Evolutionary conservation across 2,329 filamentous ascomycete species (phyloP).

Genomic region (Diaporthe aspalathi): DNA sequence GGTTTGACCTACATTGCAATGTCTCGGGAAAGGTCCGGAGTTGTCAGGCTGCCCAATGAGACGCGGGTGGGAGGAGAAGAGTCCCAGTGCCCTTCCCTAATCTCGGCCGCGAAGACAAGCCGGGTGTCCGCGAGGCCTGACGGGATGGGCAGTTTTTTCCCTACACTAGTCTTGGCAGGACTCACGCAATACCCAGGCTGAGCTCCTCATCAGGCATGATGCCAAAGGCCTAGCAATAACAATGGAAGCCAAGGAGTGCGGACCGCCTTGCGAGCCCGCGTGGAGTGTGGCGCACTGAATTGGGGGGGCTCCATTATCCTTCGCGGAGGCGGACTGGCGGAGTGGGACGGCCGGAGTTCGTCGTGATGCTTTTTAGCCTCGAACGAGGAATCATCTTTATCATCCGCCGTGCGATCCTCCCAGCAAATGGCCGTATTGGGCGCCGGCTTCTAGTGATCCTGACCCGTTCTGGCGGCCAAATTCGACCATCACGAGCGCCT

Average conservation of each 20-base stretch:
- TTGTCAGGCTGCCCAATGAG: slow-evolving; percentile 1
- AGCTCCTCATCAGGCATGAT: not conserved
- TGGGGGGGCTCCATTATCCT: not conserved
- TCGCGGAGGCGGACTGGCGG: not conserved
- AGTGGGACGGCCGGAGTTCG: not conserved
- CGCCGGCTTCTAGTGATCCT: slow-evolving; percentile 16
- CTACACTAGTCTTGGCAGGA: not conserved
- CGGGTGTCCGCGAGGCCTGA: slow-evolving; percentile 2
- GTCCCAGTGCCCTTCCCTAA: slow-evolving; percentile 13
- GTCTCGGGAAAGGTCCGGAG: slow-evolving; percentile 17
- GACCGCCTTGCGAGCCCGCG: not conserved
- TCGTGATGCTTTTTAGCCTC: slow-evolving; percentile 2
- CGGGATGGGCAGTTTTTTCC: not conserved
- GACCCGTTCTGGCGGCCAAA: not conserved
- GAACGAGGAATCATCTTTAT: slow-evolving; percentile 15
- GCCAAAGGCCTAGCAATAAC: not conserved
- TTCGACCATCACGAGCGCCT: slow-evolving; percentile 11
- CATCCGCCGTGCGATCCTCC: slow-evolving; percentile 2
- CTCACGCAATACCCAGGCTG: not conserved
- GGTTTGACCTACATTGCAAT: slow-evolving; percentile 18
- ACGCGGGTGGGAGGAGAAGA: not conserved
- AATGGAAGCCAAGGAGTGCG: slow-evolving; percentile 3
- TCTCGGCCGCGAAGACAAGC: slow-evolving; percentile 23
- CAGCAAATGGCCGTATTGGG: slow-evolving; percentile 5
- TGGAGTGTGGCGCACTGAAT: slow-evolving; percentile 4